Evolutionary conservation across 495 filamentous ascomycete species (phyloP), one percentile per base, ranked within the genome.

Genomic region (Viridothelium virens): DNA sequence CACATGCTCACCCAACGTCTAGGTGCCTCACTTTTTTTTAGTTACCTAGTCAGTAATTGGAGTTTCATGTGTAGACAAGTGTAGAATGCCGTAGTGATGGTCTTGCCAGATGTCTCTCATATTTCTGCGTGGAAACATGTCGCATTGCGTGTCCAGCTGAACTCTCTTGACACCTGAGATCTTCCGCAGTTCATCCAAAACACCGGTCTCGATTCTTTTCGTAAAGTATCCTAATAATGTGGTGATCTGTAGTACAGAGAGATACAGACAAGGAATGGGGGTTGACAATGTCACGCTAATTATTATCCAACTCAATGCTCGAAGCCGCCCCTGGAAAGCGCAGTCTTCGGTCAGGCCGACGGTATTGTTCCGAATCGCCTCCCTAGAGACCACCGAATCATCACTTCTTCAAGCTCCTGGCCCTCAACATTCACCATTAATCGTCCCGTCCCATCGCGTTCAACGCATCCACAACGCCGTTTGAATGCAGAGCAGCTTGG

Each of bases 201-300:
- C 41, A 44, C 41, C 41, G 6, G 41, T 44, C 41, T 53, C 18
- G 10, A 53, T 25, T 16, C 53, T 59, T 18, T 0, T 18, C 36
- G 53, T 36, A 6, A 36, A 7, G 36, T 36, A 9, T 36, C 53
- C 18, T 9, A 25, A 16, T 9, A 59, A 36, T 59, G 31, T 18
- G 6, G 4, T 18, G 25, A 7, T 10, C 14, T 59, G 53, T 31
- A 59, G 5, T 36, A 59, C n/a, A 34, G 33, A 34, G 33, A 59
- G 36, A 59, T 59, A 36, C 53, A 59, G 11, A 59, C 53, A 59
- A 59, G 53, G 53, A 59, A 59, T 59, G 53, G 53, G 14, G 10
- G 36, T 34, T 34, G 53, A 34, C 53, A 59, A 36, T 36, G 53
- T 34, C 53, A 59, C 14, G 48, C 48, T 53, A 53, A 9, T n/a